Evolutionary conservation across 495 filamentous ascomycete species (phyloP), one percentile per base, ranked within the genome.

Genomic region (Neurospora sp.): DNA sequence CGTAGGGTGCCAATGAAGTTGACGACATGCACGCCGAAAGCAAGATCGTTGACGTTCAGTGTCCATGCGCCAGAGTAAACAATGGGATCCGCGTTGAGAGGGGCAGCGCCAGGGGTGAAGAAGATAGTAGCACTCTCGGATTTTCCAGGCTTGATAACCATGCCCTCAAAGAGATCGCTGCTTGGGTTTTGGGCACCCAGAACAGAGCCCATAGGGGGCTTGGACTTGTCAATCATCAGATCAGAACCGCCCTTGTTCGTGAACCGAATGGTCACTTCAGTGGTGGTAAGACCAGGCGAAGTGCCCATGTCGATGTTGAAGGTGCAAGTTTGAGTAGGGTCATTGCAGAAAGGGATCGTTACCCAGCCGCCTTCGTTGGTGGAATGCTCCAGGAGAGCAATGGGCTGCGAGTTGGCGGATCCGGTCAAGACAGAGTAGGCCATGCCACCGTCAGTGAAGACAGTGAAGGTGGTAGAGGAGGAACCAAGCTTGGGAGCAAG

Each of bases 21-120:
- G 16, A 83, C 75, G 3, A 79, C 75, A 61, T 83, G 80, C 20
- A 82, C 77, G 46, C 79, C 78, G 69, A 82, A 81, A 18, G 74
- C 77, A 3, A 82, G 73, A 71, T 86, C 83, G 73, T 84, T 78
- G 10, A 79, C 79, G 73, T 85, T 85, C 37, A 84, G 71, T 18
- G 79, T 83, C 83, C 83, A 84, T 20, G 75, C 71, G 41, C 77
- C 81, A 40, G 74, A 76, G 66, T 78, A 78, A 3, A 69, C 20
- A 22, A 77, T 31, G 16, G 77, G 53, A 37, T 74, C 72, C 3
- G 73, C 44, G 40, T 83, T 83, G 37, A 75, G 73, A 44, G 74
- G 59, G 8, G 74, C 70, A 1, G 73, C 27, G 40, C 68, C 46
- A 31, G 81, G 79, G 10, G 75, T 74, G 73, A 83, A 83, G 38